These are phyloP conservation scores for Pyrenophora graminea DNA, from an alignment of 2,329 filamentous ascomycete genomes.

Conservation along the genomic window DNA sequence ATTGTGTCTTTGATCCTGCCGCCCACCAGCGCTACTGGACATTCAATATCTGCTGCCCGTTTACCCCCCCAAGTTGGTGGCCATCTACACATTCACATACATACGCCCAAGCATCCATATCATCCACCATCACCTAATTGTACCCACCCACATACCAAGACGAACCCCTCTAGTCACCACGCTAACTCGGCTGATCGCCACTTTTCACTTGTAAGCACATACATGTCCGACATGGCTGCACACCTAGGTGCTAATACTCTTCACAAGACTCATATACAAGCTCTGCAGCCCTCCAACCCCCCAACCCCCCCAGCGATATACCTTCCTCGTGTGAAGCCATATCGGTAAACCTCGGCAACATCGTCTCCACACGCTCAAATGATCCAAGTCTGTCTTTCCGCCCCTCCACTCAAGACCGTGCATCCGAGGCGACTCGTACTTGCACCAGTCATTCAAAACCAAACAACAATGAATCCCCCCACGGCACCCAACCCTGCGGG, in stretches of 20 bases:
- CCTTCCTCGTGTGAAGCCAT: conserved; percentile 7
- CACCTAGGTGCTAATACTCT: conserved; percentile 2
- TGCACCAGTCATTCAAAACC: conserved; percentile 27
- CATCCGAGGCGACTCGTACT: conserved; percentile 35
- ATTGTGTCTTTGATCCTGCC: conserved; percentile 14
- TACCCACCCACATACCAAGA: conserved; percentile 2
- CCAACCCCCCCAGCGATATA: conserved; percentile 2
- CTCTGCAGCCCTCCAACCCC: neutral
- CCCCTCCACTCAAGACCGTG: conserved; percentile 35
- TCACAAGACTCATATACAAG: conserved; percentile 3
- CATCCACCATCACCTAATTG: neutral
- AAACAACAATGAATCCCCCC: conserved; percentile 38
- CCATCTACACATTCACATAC: conserved; percentile 8
- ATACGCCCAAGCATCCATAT: conserved; percentile 1
- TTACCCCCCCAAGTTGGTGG: conserved; percentile 9
- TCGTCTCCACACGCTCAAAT: conserved; percentile 28
- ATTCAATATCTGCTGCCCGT: conserved; percentile 13
- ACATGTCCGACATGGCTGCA: neutral
- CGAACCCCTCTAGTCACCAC: conserved; percentile 1
- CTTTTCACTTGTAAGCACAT: conserved; percentile 11
- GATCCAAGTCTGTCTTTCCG: conserved; percentile 41
- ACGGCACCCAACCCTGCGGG: conserved; percentile 48
- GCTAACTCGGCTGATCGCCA: conserved; percentile 4
- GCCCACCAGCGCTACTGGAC: conserved; percentile 12
- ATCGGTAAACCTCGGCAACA: conserved; percentile 33